Evolutionary conservation across 371 early-diverging fungal genomes (phyloP).

Genomic region (Pancytospora philotis): DNA sequence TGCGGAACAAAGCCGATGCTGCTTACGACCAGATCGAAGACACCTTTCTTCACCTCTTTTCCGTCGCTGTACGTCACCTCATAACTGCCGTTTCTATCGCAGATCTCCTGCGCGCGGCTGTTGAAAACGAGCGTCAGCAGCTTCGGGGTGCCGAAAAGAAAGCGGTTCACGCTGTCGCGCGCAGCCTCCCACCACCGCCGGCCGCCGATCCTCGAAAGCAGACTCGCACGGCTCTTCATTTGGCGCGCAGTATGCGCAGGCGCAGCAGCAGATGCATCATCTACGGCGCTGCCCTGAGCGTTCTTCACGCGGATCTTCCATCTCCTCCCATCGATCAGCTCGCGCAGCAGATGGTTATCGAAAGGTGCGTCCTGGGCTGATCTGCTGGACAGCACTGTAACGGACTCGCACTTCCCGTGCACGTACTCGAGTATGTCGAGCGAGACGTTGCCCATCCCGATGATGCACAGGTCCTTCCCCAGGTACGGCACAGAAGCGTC

Average conservation of each 20-base stretch:
- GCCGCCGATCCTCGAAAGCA: constrained; percentile 8
- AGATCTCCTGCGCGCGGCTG: constrained; percentile 12
- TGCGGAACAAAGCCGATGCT: constrained; percentile 35
- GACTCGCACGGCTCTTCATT: constrained; percentile 11
- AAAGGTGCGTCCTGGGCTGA: constrained; percentile 17
- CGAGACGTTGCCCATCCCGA: constrained; percentile 52
- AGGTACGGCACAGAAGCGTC: constrained; percentile 1
- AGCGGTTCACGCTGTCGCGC: not conserved
- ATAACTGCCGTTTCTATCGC: not conserved
- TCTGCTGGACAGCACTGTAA: constrained; percentile 26
- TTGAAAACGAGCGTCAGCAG: constrained; percentile 22
- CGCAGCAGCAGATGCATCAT: too few species aligned
- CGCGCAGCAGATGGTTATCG: constrained; percentile 29
- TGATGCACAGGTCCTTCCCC: constrained; percentile 30
- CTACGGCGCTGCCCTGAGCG: not conserved
- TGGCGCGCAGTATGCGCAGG: too few species aligned
- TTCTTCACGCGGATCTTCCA: constrained; percentile 1
- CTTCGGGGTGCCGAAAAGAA: not conserved
- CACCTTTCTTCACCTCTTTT: not conserved
- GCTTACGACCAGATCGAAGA: constrained; percentile 23
- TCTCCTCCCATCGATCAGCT: constrained; percentile 2
- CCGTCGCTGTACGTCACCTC: not conserved
- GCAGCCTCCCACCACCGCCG: too few species aligned
- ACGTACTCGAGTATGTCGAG: constrained; percentile 36
- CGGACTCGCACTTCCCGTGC: not conserved